phyloP scores from a whole-genome alignment of 2,329 filamentous ascomycete species.

The Ilyonectria sp. region DNA sequence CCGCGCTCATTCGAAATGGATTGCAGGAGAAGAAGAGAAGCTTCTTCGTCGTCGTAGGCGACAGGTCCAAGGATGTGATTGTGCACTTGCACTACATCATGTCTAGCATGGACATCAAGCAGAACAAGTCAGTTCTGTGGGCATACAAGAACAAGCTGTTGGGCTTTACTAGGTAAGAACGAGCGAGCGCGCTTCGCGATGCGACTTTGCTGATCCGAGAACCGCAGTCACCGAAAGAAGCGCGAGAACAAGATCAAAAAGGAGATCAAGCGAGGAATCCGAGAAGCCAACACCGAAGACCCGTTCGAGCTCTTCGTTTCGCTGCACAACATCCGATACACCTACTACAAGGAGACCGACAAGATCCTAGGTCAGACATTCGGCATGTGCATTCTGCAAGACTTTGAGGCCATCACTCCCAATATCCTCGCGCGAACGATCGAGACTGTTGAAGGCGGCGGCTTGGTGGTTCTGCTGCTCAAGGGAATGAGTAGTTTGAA shows the following conservation, averaged over 20 bases:
- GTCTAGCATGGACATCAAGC: constrained; percentile 89
- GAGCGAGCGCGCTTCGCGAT: constrained; percentile 4
- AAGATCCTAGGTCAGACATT: constrained; percentile 99
- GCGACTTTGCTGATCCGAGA: constrained; percentile 37
- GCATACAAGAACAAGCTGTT: constrained; percentile 98
- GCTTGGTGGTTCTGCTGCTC: constrained; percentile 88
- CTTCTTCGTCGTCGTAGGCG: constrained; percentile 96
- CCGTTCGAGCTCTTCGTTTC: constrained; percentile 98
- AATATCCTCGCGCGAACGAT: constrained; percentile 95
- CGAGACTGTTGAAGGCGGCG: constrained; percentile 97
- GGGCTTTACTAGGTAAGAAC: constrained; percentile 82
- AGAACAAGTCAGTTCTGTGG: constrained; percentile 94
- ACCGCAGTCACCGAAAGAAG: constrained; percentile 91
- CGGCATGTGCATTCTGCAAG: constrained; percentile 97
- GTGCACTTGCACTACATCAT: constrained; percentile 95
- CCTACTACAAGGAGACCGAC: constrained; percentile 99
- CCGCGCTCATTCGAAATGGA: constrained; percentile 91
- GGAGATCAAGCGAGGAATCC: constrained; percentile 94
- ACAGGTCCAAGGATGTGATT: constrained; percentile 95
- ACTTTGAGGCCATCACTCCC: constrained; percentile 98
- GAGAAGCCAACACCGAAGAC: constrained; percentile 93
- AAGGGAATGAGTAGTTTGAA: constrained; percentile 98
- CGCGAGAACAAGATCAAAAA: constrained; percentile 98
- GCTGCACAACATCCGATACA: constrained; percentile 97
- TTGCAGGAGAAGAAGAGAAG: constrained; percentile 96